These are phyloP conservation scores for Fonsecaea multimorphosa DNA, from an alignment of 2,329 filamentous ascomycete genomes.

Conservation along the genomic window DNA sequence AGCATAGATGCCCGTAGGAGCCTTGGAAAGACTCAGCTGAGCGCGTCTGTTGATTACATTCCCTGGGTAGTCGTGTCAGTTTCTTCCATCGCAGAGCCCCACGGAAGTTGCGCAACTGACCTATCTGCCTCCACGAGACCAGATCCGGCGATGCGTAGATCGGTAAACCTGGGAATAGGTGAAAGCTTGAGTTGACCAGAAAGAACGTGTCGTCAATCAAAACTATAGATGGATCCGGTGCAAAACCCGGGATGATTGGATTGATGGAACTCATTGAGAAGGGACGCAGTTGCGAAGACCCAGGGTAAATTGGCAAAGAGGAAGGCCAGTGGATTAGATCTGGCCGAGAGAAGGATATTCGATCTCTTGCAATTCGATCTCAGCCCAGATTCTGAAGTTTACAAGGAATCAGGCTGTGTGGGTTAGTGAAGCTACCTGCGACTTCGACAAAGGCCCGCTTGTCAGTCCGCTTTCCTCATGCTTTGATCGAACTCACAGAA, in stretches of 20 bases:
- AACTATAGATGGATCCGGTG: constrained; percentile 65
- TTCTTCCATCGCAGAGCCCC: not conserved
- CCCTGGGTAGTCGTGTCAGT: not conserved
- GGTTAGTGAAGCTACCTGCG: too few relatives aligned
- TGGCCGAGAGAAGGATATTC: not conserved
- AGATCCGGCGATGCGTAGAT: constrained; percentile 63
- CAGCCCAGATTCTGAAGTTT: not conserved
- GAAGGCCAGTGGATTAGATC: not conserved
- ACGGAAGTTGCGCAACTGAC: not conserved
- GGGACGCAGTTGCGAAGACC: not conserved
- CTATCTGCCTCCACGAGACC: constrained; percentile 48
- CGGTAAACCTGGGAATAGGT: constrained; percentile 65
- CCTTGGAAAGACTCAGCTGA: constrained; percentile 24
- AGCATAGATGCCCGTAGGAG: not conserved
- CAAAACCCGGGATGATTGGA: constrained; percentile 65
- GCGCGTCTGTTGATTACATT: constrained; percentile 43
- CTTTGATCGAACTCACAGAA: not conserved
- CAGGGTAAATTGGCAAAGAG: not conserved
- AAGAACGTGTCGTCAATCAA: constrained; percentile 61
- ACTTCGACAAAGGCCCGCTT: not conserved
- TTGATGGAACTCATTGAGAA: constrained; percentile 40
- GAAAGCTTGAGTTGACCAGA: constrained; percentile 67
- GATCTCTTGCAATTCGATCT: not conserved
- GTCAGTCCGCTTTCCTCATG: not conserved
- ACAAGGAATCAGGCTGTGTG: not conserved